Percentiles rank a stretch among this genome's conserved stretches.
phyloP scores from a whole-genome alignment of 768 basidiomycete genomes.

The Chlorophyllum brunneum region DNA sequence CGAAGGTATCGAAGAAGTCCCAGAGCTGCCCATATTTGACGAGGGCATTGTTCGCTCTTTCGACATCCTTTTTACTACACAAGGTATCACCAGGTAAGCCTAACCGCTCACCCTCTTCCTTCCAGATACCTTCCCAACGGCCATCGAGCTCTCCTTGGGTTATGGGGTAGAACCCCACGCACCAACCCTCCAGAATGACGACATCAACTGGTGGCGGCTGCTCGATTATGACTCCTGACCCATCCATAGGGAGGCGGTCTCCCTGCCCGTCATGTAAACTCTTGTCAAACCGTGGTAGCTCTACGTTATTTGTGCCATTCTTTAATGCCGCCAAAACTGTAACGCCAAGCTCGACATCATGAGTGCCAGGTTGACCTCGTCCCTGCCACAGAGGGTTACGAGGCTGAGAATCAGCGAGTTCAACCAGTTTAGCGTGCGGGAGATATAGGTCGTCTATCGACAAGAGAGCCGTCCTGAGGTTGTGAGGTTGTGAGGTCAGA shows the following conservation, averaged over 20 bases:
- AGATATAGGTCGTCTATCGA: conserved; percentile 89
- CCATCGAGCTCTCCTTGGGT: conserved; percentile 42
- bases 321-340: conserved; percentile 48
- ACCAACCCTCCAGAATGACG: conserved; percentile 96
- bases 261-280: conserved; percentile 77
- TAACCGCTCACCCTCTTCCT: conserved; percentile 31
- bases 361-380: conserved; percentile 92
- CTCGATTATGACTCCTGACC: conserved; percentile 38
- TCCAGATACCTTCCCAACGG: conserved; percentile 49
- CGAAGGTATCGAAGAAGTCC: conserved; percentile 64
- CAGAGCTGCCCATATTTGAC: conserved; percentile 63
- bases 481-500: conserved; percentile 41
- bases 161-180: conserved; percentile 80
- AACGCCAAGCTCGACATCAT: conserved; percentile 70
- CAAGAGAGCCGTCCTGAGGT: conserved; percentile 56
- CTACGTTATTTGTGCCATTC: conserved; percentile 38
- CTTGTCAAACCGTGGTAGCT: conserved; percentile 86
- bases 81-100: conserved; percentile 32
- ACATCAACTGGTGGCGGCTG: conserved; percentile 53
- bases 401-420: conserved; percentile 52
- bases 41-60: conserved; percentile 61
- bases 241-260: conserved; percentile 57
- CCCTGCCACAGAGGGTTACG: conserved; percentile 69
- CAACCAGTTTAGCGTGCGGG: conserved; percentile 55
- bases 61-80: conserved; percentile 48